phyloP scores from a whole-genome alignment of 495 filamentous ascomycete species.

The Emericellopsis terricola region DNA sequence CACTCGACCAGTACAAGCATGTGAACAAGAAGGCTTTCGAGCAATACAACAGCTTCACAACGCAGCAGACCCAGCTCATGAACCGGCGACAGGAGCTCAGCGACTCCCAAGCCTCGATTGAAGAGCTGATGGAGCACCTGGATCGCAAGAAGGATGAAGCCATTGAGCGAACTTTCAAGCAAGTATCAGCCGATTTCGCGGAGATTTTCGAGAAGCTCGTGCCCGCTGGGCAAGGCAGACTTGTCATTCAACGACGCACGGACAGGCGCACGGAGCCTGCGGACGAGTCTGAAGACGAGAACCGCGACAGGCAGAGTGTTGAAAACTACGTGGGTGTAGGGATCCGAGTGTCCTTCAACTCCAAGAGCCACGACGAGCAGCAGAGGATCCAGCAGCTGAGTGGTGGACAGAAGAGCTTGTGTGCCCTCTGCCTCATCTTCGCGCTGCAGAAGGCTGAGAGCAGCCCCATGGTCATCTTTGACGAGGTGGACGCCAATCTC shows the following conservation, averaged over 20 bases:
- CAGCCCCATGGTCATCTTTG: slow-evolving; percentile 96
- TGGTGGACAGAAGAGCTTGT: slow-evolving; percentile 96
- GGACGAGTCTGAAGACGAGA: slow-evolving; percentile 52
- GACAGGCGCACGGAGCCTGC: slow-evolving; percentile 45
- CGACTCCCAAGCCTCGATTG: slow-evolving; percentile 62
- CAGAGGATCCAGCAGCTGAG: slow-evolving; percentile 94
- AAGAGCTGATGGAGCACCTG: slow-evolving; percentile 77
- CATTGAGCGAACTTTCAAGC: slow-evolving; percentile 96
- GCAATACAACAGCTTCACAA: slow-evolving; percentile 94
- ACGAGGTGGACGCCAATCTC: slow-evolving; percentile 97
- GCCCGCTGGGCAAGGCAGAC: slow-evolving; percentile 73
- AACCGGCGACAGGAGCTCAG: slow-evolving; percentile 75
- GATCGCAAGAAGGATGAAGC: slow-evolving; percentile 91
- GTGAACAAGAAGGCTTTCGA: slow-evolving; percentile 99
- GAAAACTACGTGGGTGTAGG: slow-evolving; percentile 96
- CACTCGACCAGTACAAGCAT: slow-evolving; percentile 86
- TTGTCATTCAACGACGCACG: slow-evolving; percentile 84
- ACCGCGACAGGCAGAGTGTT: slow-evolving; percentile 49
- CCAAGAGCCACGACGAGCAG: slow-evolving; percentile 85
- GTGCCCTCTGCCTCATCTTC: slow-evolving; percentile 89
- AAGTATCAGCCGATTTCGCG: slow-evolving; percentile 82
- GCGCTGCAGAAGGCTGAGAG: slow-evolving; percentile 98
- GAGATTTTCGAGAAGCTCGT: slow-evolving; percentile 90
- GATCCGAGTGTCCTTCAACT: slow-evolving; percentile 98
- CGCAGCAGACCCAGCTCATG: slow-evolving; percentile 66